Conservation (phyloP, 2,329 filamentous ascomycete species). For the Colletotrichum navitas region DNA sequence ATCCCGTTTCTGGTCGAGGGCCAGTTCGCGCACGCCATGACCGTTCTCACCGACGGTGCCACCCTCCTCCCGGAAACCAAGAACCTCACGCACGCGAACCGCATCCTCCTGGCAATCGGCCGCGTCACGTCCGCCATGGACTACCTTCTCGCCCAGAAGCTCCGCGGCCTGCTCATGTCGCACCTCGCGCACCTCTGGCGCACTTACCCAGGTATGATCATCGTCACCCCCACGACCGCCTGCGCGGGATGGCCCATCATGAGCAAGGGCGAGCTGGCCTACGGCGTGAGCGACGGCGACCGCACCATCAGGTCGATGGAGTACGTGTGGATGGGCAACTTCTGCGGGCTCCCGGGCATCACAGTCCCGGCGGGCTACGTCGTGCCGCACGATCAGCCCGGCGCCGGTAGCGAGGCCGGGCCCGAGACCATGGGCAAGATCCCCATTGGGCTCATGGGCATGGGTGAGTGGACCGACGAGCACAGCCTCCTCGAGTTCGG, state of each 20-base stretch:
- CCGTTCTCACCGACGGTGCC: conserved; percentile 75
- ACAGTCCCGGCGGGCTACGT: conserved; percentile 61
- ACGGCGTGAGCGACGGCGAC: conserved; percentile 61
- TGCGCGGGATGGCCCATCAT: conserved; percentile 61
- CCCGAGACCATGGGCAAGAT: conserved; percentile 56
- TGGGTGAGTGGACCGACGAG: conserved; percentile 67
- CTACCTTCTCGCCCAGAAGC: conserved; percentile 76
- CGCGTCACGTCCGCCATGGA: conserved; percentile 73
- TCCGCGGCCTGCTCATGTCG: conserved; percentile 77
- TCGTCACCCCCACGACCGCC: conserved; percentile 76
- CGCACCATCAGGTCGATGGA: conserved; percentile 61
- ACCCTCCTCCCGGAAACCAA: conserved; percentile 60
- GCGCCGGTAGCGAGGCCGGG: conserved; percentile 49
- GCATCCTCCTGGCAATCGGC: conserved; percentile 74
- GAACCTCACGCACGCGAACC: conserved; percentile 71
- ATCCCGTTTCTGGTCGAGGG: conserved; percentile 72
- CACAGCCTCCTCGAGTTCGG: conserved; percentile 62
- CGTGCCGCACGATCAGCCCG: conserved; percentile 50
- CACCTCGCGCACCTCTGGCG: conserved; percentile 77
- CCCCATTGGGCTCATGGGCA: conserved; percentile 67
- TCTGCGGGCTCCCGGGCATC: conserved; percentile 62
- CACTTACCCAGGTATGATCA: conserved; percentile 75
- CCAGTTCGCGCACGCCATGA: conserved; percentile 79
- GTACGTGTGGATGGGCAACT: conserved; percentile 66
- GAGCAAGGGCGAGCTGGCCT: conserved; percentile 51